Evolutionary conservation across 139 green algal species (phyloP), one percentile per base, ranked within the genome.

Genomic region (Tetraselmis chui): DNA sequence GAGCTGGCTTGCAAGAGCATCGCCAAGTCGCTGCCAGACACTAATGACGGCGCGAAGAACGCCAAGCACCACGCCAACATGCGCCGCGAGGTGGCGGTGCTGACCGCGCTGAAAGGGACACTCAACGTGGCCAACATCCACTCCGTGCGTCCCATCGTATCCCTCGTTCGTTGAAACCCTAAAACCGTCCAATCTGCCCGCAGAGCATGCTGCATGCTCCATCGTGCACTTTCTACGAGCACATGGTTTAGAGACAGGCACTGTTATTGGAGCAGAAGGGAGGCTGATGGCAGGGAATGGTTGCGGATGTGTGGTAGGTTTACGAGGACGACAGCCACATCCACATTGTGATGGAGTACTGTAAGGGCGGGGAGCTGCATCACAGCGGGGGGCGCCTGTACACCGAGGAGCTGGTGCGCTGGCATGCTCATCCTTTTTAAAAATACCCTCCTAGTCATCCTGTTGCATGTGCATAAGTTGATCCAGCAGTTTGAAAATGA

Each of bases 341-440:
- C 23, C 92, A 97, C 88, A 92, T 97, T 82, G 83, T 98, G n/a
- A 95, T 96, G 92, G 93, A 97, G 90, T 87, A 83, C 24, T 98
- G 94, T 87, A 79, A 80, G n/a, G 94, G 94, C 0, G 94, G 94
- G 0, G 94, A 97, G 87, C 89, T 98, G 32, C 80, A 92, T 75
- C 90, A 94, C 83, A 76, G 83, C 18, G 91, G 89, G 11, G 82
- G 83, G 25, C 80, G 84, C 1, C 87, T 91, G 75, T 98, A 97
- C 88, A 93, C 87, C 11, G 94, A 97, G 83, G 76, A 83, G 24
- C 95, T 89, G 84, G 94, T 67, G 45, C n/a, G n/a, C n/a, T n/a
- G n/a, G n/a, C n/a, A n/a, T n/a, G n/a, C n/a, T n/a, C n/a, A n/a
- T n/a, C n/a, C n/a, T n/a, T n/a, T n/a, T n/a, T n/a, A n/a, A n/a